These are phyloP conservation scores for Globisporangium cylindrosporum DNA, from an alignment of 352 stramenopile genomes.

Conservation along the genomic window DNA sequence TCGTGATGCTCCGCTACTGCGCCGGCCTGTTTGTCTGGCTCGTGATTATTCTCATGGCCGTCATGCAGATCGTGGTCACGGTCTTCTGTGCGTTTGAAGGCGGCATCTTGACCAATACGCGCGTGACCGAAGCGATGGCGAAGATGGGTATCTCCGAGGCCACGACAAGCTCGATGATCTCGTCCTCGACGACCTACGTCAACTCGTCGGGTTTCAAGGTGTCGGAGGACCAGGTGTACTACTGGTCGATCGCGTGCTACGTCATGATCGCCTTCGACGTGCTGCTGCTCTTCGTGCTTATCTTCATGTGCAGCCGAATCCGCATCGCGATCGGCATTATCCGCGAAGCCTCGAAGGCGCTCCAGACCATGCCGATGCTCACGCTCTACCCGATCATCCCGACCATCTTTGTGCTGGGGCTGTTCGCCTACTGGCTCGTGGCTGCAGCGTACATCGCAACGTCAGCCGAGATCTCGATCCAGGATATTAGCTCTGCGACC, in stretches of 20 bases:
- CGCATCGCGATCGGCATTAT: constrained; percentile 86
- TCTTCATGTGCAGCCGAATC: constrained; percentile 85
- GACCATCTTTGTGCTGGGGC: constrained; percentile 55
- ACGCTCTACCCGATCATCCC: constrained; percentile 75
- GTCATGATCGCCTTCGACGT: constrained; percentile 66
- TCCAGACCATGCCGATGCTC: constrained; percentile 77
- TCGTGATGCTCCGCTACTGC: constrained; percentile 72
- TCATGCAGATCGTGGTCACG: constrained; percentile 68
- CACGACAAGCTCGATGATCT: constrained; percentile 29
- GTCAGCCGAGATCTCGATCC: constrained; percentile 47
- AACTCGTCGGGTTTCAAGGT: constrained; percentile 46
- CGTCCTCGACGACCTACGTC: constrained; percentile 53
- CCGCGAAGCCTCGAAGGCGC: constrained; percentile 73
- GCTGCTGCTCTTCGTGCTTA: constrained; percentile 57
- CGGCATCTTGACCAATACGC: constrained; percentile 48
- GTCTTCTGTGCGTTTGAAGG: constrained; percentile 78
- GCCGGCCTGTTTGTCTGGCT: constrained; percentile 81
- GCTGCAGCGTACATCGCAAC: constrained; percentile 79
- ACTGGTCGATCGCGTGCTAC: constrained; percentile 78
- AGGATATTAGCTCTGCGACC: constrained; percentile 36
- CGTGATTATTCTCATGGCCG: constrained; percentile 58
- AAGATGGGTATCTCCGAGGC: constrained; percentile 45
- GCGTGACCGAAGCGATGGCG: constrained; percentile 44
- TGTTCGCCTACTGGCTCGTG: constrained; percentile 78
- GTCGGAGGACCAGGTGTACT: constrained; percentile 47